A percentile compares a stretch with the other conserved stretches of the same genome.
Conservation (phyloP, 768 basidiomycete genomes). For the Pleurotus tuoliensis region DNA sequence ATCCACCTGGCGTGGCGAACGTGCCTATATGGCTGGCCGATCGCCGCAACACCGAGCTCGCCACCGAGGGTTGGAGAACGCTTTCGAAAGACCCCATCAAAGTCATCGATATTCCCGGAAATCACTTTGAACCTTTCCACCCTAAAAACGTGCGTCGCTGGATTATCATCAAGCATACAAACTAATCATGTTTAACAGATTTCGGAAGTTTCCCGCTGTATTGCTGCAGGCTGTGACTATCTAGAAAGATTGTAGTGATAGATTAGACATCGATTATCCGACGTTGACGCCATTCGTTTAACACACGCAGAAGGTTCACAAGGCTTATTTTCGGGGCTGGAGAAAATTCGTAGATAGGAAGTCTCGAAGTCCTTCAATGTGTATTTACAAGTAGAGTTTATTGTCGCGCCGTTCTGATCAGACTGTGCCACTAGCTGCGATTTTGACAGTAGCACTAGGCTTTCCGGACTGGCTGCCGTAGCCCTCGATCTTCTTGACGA, state of each 20-base stretch:
- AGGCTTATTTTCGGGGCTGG: too few relatives aligned
- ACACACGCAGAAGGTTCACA: too few relatives aligned
- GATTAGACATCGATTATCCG: too few relatives aligned
- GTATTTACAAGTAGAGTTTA: too few relatives aligned
- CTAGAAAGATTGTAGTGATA: slow-evolving; percentile 11
- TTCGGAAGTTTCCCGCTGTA: slow-evolving; percentile 23
- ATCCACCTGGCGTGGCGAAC: slow-evolving; percentile 23
- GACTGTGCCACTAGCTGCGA: slow-evolving; percentile 26
- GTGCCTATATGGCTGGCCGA: slow-evolving; percentile 53
- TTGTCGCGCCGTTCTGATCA: neutral
- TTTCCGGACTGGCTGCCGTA: slow-evolving; percentile 35
- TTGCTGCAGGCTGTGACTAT: slow-evolving; percentile 26
- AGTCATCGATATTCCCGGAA: slow-evolving; percentile 55
- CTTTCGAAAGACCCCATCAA: slow-evolving; percentile 33
- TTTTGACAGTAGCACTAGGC: slow-evolving; percentile 43
- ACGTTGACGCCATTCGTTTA: too few relatives aligned
- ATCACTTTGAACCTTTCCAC: slow-evolving; percentile 63
- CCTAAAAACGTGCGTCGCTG: slow-evolving; percentile 39
- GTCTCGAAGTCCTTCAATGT: too few relatives aligned
- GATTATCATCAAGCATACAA: neutral
- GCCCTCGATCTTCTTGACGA: slow-evolving; percentile 43
- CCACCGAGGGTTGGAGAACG: slow-evolving; percentile 44
- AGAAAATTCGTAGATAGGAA: too few relatives aligned
- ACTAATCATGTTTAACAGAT: slow-evolving; percentile 21
- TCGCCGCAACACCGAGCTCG: slow-evolving; percentile 28